These are phyloP conservation scores for Tubosaeta sp. DNA, from an alignment of 768 basidiomycete species.

Conservation along the genomic window DNA sequence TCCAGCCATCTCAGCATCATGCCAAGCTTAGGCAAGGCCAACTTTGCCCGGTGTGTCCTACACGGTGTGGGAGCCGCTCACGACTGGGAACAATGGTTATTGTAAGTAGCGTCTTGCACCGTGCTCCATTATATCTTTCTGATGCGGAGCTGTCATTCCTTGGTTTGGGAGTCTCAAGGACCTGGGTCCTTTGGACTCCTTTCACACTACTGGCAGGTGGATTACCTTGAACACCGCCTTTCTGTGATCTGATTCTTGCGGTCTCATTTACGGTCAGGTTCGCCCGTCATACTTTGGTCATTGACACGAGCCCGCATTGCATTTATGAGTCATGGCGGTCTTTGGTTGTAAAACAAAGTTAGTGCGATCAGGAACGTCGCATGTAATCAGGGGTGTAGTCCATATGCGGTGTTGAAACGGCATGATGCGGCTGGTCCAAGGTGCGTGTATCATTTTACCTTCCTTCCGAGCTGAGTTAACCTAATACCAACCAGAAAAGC, in stretches of 20 bases:
- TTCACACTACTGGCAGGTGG: background rate
- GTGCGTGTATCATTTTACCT: background rate
- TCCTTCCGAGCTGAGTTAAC: background rate
- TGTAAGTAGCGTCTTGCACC: background rate
- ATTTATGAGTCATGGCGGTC: background rate
- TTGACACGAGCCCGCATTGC: background rate
- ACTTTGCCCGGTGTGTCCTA: slow-evolving; percentile 4
- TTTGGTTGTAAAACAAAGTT: background rate
- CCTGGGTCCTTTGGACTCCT: too few relatives aligned
- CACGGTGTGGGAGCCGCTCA: background rate
- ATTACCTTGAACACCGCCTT: slow-evolving; percentile 8
- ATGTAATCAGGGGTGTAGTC: background rate
- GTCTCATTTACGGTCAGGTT: background rate
- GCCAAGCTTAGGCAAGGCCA: slow-evolving; percentile 5
- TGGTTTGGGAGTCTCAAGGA: background rate
- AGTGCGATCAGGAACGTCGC: background rate
- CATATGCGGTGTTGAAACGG: background rate
- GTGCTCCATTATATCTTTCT: background rate
- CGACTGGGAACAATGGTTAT: background rate
- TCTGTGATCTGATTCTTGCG: background rate
- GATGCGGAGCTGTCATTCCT: background rate
- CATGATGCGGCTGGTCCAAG: background rate
- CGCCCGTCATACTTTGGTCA: background rate
- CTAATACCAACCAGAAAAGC: too few relatives aligned
- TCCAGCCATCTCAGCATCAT: background rate